Percentiles rank a stretch among this genome's conserved stretches.
phyloP scores from a whole-genome alignment of 2,329 filamentous ascomycete species.

The Triangularia setosa region DNA sequence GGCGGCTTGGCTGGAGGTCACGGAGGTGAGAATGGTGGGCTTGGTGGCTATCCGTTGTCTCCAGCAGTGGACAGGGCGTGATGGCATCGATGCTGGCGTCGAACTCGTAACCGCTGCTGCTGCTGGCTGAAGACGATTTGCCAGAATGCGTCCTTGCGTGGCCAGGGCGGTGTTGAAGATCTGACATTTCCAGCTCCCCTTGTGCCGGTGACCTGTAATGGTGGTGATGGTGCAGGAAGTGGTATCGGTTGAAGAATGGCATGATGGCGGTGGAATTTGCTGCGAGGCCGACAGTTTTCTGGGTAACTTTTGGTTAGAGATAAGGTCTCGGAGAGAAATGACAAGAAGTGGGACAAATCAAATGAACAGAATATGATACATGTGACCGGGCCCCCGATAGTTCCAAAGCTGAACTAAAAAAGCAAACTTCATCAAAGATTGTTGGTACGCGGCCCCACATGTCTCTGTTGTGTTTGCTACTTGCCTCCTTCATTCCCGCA shows the following conservation, averaged over 20 bases:
- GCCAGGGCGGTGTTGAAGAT: not conserved
- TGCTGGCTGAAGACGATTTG: not conserved
- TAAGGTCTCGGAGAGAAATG: not conserved
- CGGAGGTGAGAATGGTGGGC: not conserved
- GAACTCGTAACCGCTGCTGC: not conserved
- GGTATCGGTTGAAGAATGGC: not conserved
- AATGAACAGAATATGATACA: not conserved
- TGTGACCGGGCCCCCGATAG: not conserved
- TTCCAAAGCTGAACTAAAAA: not conserved
- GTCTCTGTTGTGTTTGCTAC: not conserved
- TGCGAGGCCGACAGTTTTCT: not conserved
- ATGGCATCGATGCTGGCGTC: not conserved
- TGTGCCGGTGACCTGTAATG: not conserved
- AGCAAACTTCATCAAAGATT: not conserved
- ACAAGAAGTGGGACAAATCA: not conserved
- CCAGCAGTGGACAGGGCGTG: not conserved
- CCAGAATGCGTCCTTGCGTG: not conserved
- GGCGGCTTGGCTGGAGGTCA: not conserved
- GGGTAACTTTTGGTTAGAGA: not conserved
- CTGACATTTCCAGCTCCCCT: not conserved
- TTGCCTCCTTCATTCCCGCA: not conserved
- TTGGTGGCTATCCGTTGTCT: not conserved
- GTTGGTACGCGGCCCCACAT: not conserved
- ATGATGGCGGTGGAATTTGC: not conserved
- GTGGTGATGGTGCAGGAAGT: not conserved